Percentiles rank a stretch among this genome's conserved stretches.
Conservation (phyloP, 441 rosid species). For the Jatropha multifida region DNA sequence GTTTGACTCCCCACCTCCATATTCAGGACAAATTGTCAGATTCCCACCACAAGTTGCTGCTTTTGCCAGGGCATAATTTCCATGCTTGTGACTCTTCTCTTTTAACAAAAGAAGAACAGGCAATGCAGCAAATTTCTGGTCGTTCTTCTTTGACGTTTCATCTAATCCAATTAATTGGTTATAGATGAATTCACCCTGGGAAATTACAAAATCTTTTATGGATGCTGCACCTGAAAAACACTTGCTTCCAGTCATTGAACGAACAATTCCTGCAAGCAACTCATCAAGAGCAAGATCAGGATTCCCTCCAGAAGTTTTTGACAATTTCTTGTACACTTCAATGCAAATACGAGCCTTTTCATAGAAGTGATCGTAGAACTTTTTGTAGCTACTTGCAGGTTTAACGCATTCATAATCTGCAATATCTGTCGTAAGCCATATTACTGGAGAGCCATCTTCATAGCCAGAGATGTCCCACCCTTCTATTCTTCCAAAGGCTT, state of each 20-base stretch:
- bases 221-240: constrained; percentile 51
- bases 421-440: constrained; percentile 70
- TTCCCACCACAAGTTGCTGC: constrained; percentile 32
- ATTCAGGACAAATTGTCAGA: constrained; percentile 39
- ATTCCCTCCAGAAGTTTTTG: constrained; percentile 62
- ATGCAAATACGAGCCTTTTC: constrained; percentile 64
- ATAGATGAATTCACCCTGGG: constrained; percentile 78
- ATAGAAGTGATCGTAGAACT: constrained; percentile 49
- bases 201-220: constrained; percentile 60
- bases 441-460: constrained; percentile 67
- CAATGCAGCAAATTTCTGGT: constrained; percentile 44
- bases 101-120: constrained; percentile 59
- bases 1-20: constrained; percentile 30
- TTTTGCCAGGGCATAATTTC: constrained; percentile 27
- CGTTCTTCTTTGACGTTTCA: constrained; percentile 53
- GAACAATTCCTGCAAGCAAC: constrained; percentile 65
- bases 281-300: constrained; percentile 70
- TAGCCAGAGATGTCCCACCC: constrained; percentile 80
- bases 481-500: constrained; percentile 65
- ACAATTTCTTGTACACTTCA: constrained; percentile 66
- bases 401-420: constrained; percentile 78
- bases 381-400: constrained; percentile 60
- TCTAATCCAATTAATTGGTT: constrained; percentile 78
- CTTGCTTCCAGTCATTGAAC: constrained; percentile 66
- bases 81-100: constrained; percentile 45